Percentiles rank a stretch among this genome's conserved stretches.
Conservation (phyloP, 1,284 basidiomycete genomes). For the Sanguinoderma infundibulare region DNA sequence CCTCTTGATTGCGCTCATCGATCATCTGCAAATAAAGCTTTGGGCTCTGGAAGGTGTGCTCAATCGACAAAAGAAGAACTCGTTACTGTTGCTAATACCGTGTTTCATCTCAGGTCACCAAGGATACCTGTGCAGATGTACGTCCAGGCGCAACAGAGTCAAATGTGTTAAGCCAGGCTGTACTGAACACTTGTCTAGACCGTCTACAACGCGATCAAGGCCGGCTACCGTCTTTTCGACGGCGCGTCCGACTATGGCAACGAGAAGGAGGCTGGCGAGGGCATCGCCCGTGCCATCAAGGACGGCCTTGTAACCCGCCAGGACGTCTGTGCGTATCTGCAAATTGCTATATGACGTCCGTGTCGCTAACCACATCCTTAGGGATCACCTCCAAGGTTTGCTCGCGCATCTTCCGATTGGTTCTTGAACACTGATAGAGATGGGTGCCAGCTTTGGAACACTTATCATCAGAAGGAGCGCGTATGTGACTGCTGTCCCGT, state of each 20-base stretch:
- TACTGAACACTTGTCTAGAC: too few species aligned
- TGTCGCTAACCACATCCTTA: slow-evolving; percentile 27
- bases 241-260: slow-evolving; percentile 85
- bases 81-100: not conserved
- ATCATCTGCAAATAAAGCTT: slow-evolving; percentile 56
- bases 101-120: slow-evolving; percentile 50
- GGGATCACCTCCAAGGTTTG: slow-evolving; percentile 72
- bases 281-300: slow-evolving; percentile 73
- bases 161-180: too few species aligned
- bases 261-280: slow-evolving; percentile 85
- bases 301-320: slow-evolving; percentile 77
- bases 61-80: not conserved
- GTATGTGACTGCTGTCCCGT: slow-evolving; percentile 41
- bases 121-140: slow-evolving; percentile 61
- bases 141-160: too few species aligned
- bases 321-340: slow-evolving; percentile 67
- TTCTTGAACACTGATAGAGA: slow-evolving; percentile 20
- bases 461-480: slow-evolving; percentile 74
- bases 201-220: slow-evolving; percentile 74
- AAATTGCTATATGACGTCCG: slow-evolving; percentile 8
- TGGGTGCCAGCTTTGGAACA: slow-evolving; percentile 74
- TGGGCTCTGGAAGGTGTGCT: slow-evolving; percentile 69
- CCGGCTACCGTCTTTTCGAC: slow-evolving; percentile 84
- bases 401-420: slow-evolving; percentile 17
- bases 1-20: slow-evolving; percentile 6